Conservation (phyloP, 345 rosid genomes). For the Hypericum androsaemum region DNA sequence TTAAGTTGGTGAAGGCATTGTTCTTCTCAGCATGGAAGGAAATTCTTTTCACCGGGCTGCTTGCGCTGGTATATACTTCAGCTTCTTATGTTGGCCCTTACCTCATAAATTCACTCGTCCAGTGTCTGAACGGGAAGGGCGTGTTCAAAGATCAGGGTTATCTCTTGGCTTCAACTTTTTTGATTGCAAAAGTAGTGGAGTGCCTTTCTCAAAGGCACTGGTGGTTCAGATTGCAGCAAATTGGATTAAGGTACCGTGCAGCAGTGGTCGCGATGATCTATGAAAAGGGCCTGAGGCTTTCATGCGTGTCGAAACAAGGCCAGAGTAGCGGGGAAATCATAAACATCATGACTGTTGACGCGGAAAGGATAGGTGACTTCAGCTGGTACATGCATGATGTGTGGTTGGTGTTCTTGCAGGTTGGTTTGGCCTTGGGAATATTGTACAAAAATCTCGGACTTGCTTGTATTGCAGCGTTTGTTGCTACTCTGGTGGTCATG, state of each 20-base stretch:
- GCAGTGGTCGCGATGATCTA: slow-evolving; percentile 47
- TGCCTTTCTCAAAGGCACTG: slow-evolving; percentile 45
- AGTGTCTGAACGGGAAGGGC: slow-evolving; percentile 40
- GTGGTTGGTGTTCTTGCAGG: slow-evolving; percentile 49
- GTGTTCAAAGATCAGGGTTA: slow-evolving; percentile 43
- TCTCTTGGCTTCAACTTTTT: slow-evolving; percentile 41
- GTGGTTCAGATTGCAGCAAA: slow-evolving; percentile 45
- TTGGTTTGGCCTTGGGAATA: slow-evolving; percentile 42
- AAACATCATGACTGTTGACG: slow-evolving; percentile 62
- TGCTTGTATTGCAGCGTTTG: slow-evolving; percentile 44
- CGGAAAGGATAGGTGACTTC: slow-evolving; percentile 46
- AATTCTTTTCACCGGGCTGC: slow-evolving; percentile 29
- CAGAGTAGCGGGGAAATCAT: slow-evolving; percentile 65
- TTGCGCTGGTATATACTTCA: slow-evolving; percentile 26
- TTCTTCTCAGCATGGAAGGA: slow-evolving; percentile 36
- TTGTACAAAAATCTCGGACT: slow-evolving; percentile 53
- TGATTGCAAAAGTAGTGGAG: slow-evolving; percentile 51
- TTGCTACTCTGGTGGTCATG: slow-evolving; percentile 48
- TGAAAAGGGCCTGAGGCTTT: slow-evolving; percentile 52
- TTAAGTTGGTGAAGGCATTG: slow-evolving; percentile 42
- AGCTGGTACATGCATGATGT: slow-evolving; percentile 52
- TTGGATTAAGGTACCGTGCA: slow-evolving; percentile 42
- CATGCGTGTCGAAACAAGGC: slow-evolving; percentile 42
- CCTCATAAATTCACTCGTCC: slow-evolving; percentile 51
- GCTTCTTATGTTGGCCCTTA: slow-evolving; percentile 57